Base-by-base conservation (phyloP, 2,329 filamentous ascomycete species). In the Aspergillus ochraceus region DNA sequence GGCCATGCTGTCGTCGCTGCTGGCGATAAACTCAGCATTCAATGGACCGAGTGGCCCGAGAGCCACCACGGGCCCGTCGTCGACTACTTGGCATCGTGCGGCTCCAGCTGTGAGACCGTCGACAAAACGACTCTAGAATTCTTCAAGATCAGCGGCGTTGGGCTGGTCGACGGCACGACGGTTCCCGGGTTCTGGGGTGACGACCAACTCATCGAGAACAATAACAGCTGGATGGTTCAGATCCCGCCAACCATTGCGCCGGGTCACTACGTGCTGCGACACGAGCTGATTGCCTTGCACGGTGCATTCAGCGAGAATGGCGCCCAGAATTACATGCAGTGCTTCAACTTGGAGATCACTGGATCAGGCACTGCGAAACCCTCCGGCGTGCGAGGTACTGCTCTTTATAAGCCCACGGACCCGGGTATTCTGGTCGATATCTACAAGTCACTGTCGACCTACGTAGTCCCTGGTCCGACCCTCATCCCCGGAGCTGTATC, bases 21-120 rank as follows among this genome's bases (percentile, higher is more conserved):
- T 9, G 88, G 88, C 54, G 77, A 79, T 64, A 79, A 77, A 6
- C 69, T 89, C 67, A 76, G 81, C 49, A 72, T 89, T 52, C 79
- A 84, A 64, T 89, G 87, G 87, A 83, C 80, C 58, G 77, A 77
- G n/a, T 90, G 87, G 87, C 86, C 86, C 11, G 79, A 82, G 2
- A 82, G 79, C 47, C 84, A 90, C 76, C 79, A 86, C 59, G 85
- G 84, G 1, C 86, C 86, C 6, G 81, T 88, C 62, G 78, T 88
- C 60, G 81, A 82, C 72, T 88, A 88, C 76, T 77, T 88, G 6
- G 86, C 86, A 46, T 78, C 78, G 60, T 86, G 83, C 71, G 71
- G 79, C 52, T 82, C 79, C 24, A 79, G 84, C 68, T 87, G 83
- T 70, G 76, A 80, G 49, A 71, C 72, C 0, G 83, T 81, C 59